Evolutionary conservation across 805 yeast genomes (phyloP), one percentile per base, ranked within the genome.

Genomic region (Zygoascus bituminiphila): DNA sequence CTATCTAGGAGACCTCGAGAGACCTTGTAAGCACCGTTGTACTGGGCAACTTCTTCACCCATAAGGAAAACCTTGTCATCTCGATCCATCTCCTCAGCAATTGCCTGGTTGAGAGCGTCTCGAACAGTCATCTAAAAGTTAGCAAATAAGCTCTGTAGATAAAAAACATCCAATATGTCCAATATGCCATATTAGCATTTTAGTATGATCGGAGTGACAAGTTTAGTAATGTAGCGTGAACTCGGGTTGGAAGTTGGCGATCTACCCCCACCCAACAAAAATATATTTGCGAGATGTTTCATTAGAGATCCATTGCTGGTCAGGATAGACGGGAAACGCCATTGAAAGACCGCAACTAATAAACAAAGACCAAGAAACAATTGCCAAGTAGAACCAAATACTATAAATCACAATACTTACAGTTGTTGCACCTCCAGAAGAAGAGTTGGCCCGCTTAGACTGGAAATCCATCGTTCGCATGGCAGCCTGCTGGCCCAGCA

Each of bases 1-100:
- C 94, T 79, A 71, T 93, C 98, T 63, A 93, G 77, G 56, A 93
- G 77, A 31, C 98, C 98, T 66, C 95, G 82, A 55, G 98, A 84
- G 55, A 93, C 84, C 75, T 93, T 93, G 76, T 93, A 93, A 52
- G 99, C 99, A 75, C 99, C 99, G 67, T 93, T 89, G 74, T 93
- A 93, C 70, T 91, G 98, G 41, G 96, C 98, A 57, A 93, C 98
- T 72, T 93, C 99, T 75, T 93, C 99, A 70, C 99, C 99, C 79
- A 93, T 85, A 60, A 93, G 70, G 76, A 88, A 93, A 41, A 93
- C 98, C 58, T 79, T 83, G 57, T 88, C 93, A 67, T 93, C 97
- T 59, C 91, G 79, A 74, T 91, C 98, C 75, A 93, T 77, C 73
- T 93, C 99, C 74, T 93, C 99, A 50, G 95, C 95, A 70, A 93